phyloP scores from a whole-genome alignment of 805 yeast genomes.

The Kodamaea sagamina region DNA sequence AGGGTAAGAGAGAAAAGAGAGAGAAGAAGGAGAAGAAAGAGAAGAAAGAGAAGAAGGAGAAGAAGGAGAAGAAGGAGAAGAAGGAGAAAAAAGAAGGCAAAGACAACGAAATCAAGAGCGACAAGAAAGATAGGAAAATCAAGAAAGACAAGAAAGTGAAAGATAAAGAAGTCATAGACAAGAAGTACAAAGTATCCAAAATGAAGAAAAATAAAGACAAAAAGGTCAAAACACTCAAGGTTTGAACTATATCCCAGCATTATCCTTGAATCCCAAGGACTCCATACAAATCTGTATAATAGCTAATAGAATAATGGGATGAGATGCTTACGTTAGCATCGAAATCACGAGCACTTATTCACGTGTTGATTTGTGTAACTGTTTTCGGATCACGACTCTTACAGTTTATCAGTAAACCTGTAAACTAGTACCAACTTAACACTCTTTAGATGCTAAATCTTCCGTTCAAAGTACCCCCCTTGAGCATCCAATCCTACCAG shows the following conservation, averaged over 20 bases:
- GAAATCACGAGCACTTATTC: no score
- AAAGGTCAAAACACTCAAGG: conserved; percentile 20
- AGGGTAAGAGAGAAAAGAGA: conserved; percentile 33
- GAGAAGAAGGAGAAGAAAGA: conserved; percentile 27
- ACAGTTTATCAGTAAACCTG: no score
- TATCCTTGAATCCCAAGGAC: no score
- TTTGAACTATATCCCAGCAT: no score
- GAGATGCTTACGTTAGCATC: neutral
- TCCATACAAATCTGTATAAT: conserved; percentile 5
- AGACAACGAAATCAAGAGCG: conserved; percentile 21
- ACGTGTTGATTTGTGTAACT: conserved; percentile 1
- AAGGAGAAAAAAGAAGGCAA: conserved; percentile 23
- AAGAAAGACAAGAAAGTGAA: conserved; percentile 5
- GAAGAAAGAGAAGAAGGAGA: conserved; percentile 22
- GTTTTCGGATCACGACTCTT: neutral
- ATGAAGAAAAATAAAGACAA: conserved; percentile 17
- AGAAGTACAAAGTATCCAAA: conserved; percentile 13
- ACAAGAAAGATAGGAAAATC: conserved; percentile 18
- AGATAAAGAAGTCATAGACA: conserved; percentile 12
- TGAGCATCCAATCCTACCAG: neutral
- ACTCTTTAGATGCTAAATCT: neutral
- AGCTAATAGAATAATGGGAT: conserved; percentile 2
- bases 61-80: conserved; percentile 30
- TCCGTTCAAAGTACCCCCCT: neutral
- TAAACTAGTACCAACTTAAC: no score